Base-by-base conservation (phyloP, 1,284 basidiomycete species). In the Ustilago loliicola region DNA sequence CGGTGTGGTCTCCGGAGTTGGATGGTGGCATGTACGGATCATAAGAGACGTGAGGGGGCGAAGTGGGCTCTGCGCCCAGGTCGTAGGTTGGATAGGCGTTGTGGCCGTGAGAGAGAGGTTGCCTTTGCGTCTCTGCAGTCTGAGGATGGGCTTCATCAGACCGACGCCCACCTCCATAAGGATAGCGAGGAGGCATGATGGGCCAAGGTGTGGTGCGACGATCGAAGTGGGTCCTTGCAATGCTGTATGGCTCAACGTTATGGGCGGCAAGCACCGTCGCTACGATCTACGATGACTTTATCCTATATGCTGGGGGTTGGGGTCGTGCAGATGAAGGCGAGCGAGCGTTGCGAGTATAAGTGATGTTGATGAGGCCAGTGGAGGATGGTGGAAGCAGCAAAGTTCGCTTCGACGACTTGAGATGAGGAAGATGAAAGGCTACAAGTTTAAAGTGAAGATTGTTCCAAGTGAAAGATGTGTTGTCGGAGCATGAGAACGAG, bases 21-120 rank as follows among this genome's bases (percentile, higher is more conserved):
- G 77, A 76, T 30, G 74, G 47, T 3, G 73, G 58, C 64, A 67
- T 29, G 62, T 80, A 73, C 9, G 72, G 68, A 38, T 74, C 74
- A 52, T 71, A 70, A 19, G 72, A 51, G 25, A 74, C 63, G 45
- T 76, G 72, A 50, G 66, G 69, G 15, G 67, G 66, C 13, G 73
- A 59, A 10, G 54, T 57, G 25, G 76, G 62, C 27, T 68, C 56
- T 32, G 77, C 73, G 25, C 79, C 79, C 29, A 71, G 23, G 17
- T 79, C 73, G 58, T 81, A 81, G 47, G 77, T 79, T 3, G 79
- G 79, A 45, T 81, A 81, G 34, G 72, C 69, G 17, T 48, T 47
- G 50, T 77, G 62, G 10, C 27, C 48, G 25, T 62, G 63, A 1
- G 63, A 40, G 30, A 71, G 42, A 11, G 72, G 66, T 27, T 68